Base-by-base conservation (phyloP, 345 rosid genomes). In the Limnanthes douglasii region DNA sequence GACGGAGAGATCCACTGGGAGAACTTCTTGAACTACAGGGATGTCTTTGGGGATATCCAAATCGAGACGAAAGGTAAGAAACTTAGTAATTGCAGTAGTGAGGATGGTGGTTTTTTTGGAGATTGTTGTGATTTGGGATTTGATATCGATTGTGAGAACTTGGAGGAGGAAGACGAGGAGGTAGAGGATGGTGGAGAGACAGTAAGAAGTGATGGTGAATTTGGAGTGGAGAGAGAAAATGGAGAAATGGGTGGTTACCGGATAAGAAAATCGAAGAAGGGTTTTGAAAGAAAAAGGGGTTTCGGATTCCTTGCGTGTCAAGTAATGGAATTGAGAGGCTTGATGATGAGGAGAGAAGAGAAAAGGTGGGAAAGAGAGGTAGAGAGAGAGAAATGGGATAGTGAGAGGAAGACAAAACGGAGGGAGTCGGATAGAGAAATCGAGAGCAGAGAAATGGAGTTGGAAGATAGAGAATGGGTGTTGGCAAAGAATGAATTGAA, bases 1-100 rank as follows among this genome's bases (percentile, higher is more conserved):
- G 92, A 74, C 43, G 84, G 84, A 24, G 75, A 68, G 68, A 64
- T 70, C 13, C 84, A 78, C 48, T 74, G 90, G 90, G 84, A 68
- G 48, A 78, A 71, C 37, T 78, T 78, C 46, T 48, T 78, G 60
- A 68, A 43, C 62, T 78, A 78, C 34, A 78, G 63, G 47, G 79
- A 78, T 48, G 90, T 74, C 13, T 78, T 78, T 44, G 90, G 90
- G 18, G 90, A 73, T 27, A 69, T 73, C 33, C 80, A 78, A 54
- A 69, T 78, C 15, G 83, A 78, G n/a, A 61, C 51, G 16, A 78
- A 60, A 51, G 69, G 68, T 18, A 78, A 60, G 51, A 71, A 60
- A 43, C 23, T 31, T 4, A n/a, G n/a, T n/a, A n/a, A n/a, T n/a
- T n/a, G n/a, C n/a, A 57, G 34, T 41, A 49, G 41, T 41, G 41